A percentile compares a stretch with the other conserved stretches of the same genome.
Evolutionary conservation across 1,284 basidiomycete species (phyloP).

Genomic region (Ganoderma resinaceum): DNA sequence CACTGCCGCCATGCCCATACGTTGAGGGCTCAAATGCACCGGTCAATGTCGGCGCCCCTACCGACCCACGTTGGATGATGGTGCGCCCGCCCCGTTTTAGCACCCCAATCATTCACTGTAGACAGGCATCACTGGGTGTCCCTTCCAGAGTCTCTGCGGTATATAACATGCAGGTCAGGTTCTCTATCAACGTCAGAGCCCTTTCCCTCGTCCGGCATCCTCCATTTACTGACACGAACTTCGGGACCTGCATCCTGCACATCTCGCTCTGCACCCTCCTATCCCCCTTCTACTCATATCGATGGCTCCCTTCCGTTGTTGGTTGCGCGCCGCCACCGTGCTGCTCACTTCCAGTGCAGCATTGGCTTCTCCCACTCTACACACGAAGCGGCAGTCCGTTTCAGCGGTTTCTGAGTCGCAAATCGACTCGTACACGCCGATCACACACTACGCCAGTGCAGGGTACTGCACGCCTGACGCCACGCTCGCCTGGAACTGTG

Average conservation of each 20-base stretch:
- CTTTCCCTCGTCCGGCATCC: background rate
- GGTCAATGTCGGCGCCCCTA: background rate
- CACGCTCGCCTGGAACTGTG: constrained; percentile 64
- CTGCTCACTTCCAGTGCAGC: constrained; percentile 38
- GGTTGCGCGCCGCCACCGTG: background rate
- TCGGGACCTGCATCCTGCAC: background rate
- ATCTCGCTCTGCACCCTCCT: background rate
- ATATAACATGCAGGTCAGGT: background rate
- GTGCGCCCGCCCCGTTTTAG: background rate
- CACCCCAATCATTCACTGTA: background rate
- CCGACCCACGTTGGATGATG: background rate
- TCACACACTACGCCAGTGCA: constrained; percentile 60
- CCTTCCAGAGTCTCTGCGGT: background rate
- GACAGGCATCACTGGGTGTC: background rate
- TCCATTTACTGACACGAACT: background rate
- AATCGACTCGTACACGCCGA: constrained; percentile 58
- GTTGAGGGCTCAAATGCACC: background rate
- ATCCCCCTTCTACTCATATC: background rate
- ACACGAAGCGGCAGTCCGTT: constrained; percentile 39
- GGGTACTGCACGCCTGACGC: constrained; percentile 56
- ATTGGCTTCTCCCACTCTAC: constrained; percentile 29
- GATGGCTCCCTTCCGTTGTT: background rate
- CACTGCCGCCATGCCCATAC: background rate
- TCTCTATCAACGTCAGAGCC: too few relatives aligned
- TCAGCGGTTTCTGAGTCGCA: constrained; percentile 48